Evolutionary conservation across 495 filamentous ascomycete genomes (phyloP).

Genomic region (Tuber brumale): DNA sequence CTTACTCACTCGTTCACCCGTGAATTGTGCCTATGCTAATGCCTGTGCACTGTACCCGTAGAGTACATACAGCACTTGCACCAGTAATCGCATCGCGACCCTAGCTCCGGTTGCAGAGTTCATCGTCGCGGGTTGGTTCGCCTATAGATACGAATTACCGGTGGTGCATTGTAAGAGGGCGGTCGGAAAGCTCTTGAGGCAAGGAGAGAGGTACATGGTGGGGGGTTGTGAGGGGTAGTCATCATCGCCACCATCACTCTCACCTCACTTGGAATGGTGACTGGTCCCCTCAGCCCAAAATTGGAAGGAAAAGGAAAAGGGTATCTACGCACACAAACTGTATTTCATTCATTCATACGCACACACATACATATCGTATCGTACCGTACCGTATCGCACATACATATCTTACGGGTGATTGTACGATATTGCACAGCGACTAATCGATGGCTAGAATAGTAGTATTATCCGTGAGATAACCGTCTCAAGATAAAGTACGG

Average conservation of each 20-base stretch:
- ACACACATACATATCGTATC: background rate
- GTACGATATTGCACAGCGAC: background rate
- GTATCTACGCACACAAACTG: background rate
- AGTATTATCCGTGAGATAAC: background rate
- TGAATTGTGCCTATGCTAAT: constrained; percentile 2
- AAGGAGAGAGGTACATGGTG: background rate
- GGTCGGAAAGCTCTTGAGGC: background rate
- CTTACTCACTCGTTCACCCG: background rate
- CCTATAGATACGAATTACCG: background rate
- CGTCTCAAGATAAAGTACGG: constrained; percentile 4
- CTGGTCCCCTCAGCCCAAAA: background rate
- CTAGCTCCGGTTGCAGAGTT: background rate
- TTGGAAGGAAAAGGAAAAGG: background rate
- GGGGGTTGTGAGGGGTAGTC: background rate
- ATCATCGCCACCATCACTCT: background rate
- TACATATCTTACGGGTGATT: background rate
- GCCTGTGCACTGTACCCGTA: constrained; percentile 1
- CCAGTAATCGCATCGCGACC: background rate
- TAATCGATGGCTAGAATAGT: background rate
- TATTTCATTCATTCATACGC: background rate
- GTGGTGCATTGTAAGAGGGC: background rate
- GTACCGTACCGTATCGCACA: too few relatives aligned
- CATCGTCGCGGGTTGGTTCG: background rate
- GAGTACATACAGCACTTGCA: background rate
- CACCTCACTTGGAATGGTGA: background rate